A percentile compares a stretch with the other conserved stretches of the same genome.
phyloP scores from a whole-genome alignment of 176 grass and related monocot genomes.

The Areca catechu region DNA sequence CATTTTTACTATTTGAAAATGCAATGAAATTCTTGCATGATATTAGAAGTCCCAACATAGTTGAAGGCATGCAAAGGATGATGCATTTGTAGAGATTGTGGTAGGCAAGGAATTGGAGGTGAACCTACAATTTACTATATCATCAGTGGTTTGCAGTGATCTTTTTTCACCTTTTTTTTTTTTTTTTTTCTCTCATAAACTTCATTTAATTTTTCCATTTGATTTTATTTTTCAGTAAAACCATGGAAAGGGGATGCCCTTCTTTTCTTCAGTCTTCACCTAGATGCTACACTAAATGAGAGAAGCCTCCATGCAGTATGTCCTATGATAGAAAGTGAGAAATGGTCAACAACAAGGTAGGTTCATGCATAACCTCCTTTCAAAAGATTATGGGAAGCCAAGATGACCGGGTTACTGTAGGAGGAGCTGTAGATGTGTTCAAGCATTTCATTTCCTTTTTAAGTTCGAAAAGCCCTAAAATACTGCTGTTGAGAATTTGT shows the following conservation, averaged over 20 bases:
- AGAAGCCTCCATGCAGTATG: conserved; percentile 76
- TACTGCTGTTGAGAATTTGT: too few species aligned
- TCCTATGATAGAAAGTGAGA: conserved; percentile 68
- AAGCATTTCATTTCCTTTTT: conserved; percentile 6
- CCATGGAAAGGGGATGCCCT: conserved; percentile 76
- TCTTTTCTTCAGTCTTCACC: conserved; percentile 84
- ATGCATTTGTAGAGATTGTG: too few species aligned
- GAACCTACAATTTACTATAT: not conserved
- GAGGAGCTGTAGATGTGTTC: conserved; percentile 66
- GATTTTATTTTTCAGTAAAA: conserved; percentile 44
- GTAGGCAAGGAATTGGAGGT: conserved; percentile 78
- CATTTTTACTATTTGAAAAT: too few species aligned
- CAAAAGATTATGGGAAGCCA: conserved; percentile 46
- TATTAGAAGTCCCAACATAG: conserved; percentile 27
- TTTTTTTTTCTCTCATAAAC: too few species aligned
- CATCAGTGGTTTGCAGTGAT: too few species aligned
- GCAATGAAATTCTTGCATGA: too few species aligned
- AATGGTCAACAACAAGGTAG: conserved; percentile 89
- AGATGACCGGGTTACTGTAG: conserved; percentile 68
- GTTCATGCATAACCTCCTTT: conserved; percentile 53
- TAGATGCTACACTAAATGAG: conserved; percentile 51
- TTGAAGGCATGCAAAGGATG: conserved; percentile 14
- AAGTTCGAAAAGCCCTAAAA: too few species aligned
- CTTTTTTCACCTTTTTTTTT: too few species aligned
- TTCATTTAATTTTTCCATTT: conserved; percentile 7